These are phyloP conservation scores for Candida mesenterica DNA, from an alignment of 1,139 yeast genomes.

Conservation along the genomic window DNA sequence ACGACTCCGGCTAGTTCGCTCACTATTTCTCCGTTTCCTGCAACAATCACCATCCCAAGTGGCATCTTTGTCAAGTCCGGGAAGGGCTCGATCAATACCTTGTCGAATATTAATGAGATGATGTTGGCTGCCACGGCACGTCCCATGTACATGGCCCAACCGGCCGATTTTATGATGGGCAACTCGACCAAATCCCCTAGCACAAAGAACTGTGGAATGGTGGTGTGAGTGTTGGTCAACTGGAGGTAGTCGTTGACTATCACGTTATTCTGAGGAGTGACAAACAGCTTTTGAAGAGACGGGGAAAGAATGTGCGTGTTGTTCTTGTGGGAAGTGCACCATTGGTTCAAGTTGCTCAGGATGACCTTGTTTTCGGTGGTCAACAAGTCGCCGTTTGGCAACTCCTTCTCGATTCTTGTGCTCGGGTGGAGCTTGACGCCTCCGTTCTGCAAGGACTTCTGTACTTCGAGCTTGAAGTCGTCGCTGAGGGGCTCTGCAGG, in stretches of 20 bases:
- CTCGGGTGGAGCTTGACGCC: conserved; percentile 20
- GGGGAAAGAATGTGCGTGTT: conserved; percentile 31
- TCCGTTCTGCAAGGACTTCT: conserved; percentile 24
- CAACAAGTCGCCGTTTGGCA: conserved; percentile 27
- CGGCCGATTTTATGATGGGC: conserved; percentile 45
- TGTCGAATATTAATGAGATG: conserved; percentile 29
- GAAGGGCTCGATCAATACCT: conserved; percentile 32
- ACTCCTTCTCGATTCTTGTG: conserved; percentile 25
- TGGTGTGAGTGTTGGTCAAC: conserved; percentile 17
- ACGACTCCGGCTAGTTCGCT: conserved; percentile 39
- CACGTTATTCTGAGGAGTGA: conserved; percentile 28
- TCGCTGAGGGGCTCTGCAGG: conserved; percentile 43
- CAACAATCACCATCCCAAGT: conserved; percentile 44
- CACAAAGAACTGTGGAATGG: conserved; percentile 30
- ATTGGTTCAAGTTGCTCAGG: conserved; percentile 35
- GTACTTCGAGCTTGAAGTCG: conserved; percentile 28
- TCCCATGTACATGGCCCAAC: conserved; percentile 50
- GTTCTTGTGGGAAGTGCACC: conserved; percentile 46
- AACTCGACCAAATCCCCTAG: conserved; percentile 43
- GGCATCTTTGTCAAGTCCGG: conserved; percentile 37
- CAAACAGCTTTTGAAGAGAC: conserved; percentile 19
- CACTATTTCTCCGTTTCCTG: conserved; percentile 41
- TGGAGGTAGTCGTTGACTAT: conserved; percentile 40
- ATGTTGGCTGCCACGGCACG: conserved; percentile 42
- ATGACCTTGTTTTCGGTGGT: conserved; percentile 31